Percentiles rank a stretch among this genome's conserved stretches.
phyloP scores from a whole-genome alignment of 108 stramenopile species.

The Mayamaea pseudoterrestris region DNA sequence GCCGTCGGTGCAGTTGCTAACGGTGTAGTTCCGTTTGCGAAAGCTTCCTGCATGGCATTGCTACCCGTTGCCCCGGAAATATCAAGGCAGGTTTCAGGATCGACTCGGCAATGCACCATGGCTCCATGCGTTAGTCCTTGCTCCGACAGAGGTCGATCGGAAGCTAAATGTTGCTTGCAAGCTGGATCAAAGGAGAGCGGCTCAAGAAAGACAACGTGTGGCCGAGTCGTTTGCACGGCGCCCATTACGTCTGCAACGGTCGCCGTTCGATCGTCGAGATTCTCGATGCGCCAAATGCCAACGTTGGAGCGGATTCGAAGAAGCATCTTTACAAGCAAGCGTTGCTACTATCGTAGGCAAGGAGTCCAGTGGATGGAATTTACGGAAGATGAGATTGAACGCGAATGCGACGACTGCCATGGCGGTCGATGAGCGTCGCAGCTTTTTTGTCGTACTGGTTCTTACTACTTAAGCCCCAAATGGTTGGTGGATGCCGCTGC shows the following conservation, averaged over 20 bases:
- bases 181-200: constrained; percentile 54
- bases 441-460: no score
- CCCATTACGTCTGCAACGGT: constrained; percentile 32
- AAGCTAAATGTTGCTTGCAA: constrained; percentile 35
- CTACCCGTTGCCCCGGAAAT: not conserved
- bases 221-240: constrained; percentile 45
- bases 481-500: no score
- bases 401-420: no score
- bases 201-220: constrained; percentile 55
- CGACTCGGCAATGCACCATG: constrained; percentile 79
- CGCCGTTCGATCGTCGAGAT: constrained; percentile 22
- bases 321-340: constrained; percentile 60
- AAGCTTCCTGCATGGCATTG: not conserved
- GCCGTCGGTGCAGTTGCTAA: not conserved
- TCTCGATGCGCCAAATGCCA: constrained; percentile 69
- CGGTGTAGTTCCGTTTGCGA: not conserved
- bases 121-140: constrained; percentile 39
- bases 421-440: no score
- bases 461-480: no score
- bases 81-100: constrained; percentile 53
- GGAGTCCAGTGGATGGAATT: no score
- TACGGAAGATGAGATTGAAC: no score
- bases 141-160: constrained; percentile 15
- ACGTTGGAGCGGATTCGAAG: constrained; percentile 79
- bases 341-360: no score